Evolutionary conservation across 2,329 filamentous ascomycete genomes (phyloP).

Genomic region (Penicillium hordei): DNA sequence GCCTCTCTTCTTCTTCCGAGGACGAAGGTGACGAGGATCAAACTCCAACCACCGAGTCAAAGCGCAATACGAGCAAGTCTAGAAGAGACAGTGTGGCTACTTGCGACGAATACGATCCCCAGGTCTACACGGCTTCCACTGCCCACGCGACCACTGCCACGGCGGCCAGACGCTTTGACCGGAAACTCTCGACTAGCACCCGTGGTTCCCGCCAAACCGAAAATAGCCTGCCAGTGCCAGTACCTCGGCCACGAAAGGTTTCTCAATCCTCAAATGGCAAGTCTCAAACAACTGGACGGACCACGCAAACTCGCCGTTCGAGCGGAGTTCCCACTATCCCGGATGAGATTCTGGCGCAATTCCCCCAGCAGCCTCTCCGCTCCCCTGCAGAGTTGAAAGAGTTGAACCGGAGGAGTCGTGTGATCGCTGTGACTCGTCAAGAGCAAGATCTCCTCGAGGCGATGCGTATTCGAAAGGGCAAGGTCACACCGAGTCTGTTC

Average conservation of each 20-base stretch:
- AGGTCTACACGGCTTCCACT: conserved; percentile 45
- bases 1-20: conserved; percentile 52
- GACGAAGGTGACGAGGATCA: conserved; percentile 41
- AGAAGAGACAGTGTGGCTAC: conserved; percentile 42
- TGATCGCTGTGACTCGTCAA: conserved; percentile 55
- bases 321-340: conserved; percentile 37
- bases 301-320: conserved; percentile 30
- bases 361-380: conserved; percentile 23
- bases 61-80: conserved; percentile 13
- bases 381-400: conserved; percentile 29
- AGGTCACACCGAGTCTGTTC: conserved; percentile 46
- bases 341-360: conserved; percentile 32
- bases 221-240: conserved; percentile 16
- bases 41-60: conserved; percentile 16
- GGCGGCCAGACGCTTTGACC: conserved; percentile 27
- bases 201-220: conserved; percentile 23
- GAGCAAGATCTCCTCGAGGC: conserved; percentile 54
- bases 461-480: conserved; percentile 50
- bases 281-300: conserved; percentile 24
- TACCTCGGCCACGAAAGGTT: conserved; percentile 12
- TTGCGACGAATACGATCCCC: conserved; percentile 43
- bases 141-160: conserved; percentile 34
- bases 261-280: conserved; percentile 28
- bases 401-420: conserved; percentile 43
- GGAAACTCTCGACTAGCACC: conserved; percentile 28